A percentile compares a stretch with the other conserved stretches of the same genome.
Evolutionary conservation across 192 early-diverging fungal species (phyloP).

Genomic region (Coemansia sp.): DNA sequence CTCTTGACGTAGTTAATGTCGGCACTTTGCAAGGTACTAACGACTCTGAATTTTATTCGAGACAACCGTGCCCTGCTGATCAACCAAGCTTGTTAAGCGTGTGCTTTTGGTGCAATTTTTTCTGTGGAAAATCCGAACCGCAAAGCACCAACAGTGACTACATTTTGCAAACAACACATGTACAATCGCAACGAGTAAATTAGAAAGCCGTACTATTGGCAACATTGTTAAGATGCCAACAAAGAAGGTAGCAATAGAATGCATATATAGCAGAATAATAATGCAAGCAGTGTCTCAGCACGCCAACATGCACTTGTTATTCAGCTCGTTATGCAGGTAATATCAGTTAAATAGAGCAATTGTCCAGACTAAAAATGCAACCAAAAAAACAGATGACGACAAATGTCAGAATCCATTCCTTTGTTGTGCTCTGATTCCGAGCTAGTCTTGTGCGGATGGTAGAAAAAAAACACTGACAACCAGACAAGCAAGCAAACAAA

Average conservation of each 20-base stretch:
- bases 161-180: not conserved
- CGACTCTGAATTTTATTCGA: not conserved
- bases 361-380: not conserved
- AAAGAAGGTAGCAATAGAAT: not conserved
- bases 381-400: not conserved
- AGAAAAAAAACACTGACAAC: not conserved
- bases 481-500: not conserved
- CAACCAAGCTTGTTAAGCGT: not conserved
- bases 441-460: not conserved
- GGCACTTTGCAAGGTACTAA: too few species aligned
- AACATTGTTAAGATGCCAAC: not conserved
- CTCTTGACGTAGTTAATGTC: too few species aligned
- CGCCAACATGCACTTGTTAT: not conserved
- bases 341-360: not conserved
- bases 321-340: not conserved
- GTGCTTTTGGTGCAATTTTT: not conserved
- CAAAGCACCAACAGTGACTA: not conserved
- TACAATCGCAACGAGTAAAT: not conserved
- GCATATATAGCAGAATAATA: slow-evolving; percentile 1
- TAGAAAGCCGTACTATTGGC: not conserved
- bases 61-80: too few species aligned
- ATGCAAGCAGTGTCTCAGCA: not conserved
- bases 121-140: not conserved
- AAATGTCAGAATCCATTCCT: not conserved
- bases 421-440: not conserved